These are phyloP conservation scores for Paramarasmius palmivorus DNA, from an alignment of 1,284 basidiomycete species.

Conservation along the genomic window DNA sequence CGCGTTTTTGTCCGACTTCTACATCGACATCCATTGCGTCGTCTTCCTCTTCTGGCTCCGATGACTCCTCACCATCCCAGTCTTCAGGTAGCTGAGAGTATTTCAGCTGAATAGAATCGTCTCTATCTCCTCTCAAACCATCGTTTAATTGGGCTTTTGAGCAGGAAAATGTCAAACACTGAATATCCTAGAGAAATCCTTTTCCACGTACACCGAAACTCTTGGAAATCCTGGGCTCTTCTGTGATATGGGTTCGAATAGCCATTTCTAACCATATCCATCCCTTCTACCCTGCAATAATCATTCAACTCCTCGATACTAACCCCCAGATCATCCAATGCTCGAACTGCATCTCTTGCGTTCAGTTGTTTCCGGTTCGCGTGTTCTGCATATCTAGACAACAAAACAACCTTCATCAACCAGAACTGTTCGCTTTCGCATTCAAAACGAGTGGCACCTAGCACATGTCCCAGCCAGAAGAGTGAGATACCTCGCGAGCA, in stretches of 20 bases:
- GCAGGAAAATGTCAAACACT: neutral
- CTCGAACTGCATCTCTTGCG: slow-evolving; percentile 58
- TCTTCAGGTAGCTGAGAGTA: slow-evolving; percentile 48
- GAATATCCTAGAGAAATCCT: slow-evolving; percentile 18
- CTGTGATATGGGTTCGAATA: slow-evolving; percentile 60
- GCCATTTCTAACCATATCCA: slow-evolving; percentile 52
- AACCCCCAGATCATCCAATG: slow-evolving; percentile 71
- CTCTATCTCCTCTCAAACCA: slow-evolving; percentile 53
- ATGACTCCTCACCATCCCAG: slow-evolving; percentile 34
- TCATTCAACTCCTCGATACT: slow-evolving; percentile 67
- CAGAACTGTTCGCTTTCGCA: too few relatives aligned
- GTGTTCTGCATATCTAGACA: slow-evolving; percentile 60
- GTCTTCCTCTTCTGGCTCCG: slow-evolving; percentile 29
- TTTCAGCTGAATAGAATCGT: slow-evolving; percentile 54
- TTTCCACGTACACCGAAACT: slow-evolving; percentile 62
- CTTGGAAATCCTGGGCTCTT: slow-evolving; percentile 67
- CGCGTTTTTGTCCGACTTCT: slow-evolving; percentile 36
- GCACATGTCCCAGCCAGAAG: slow-evolving; percentile 64
- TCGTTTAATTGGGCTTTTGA: slow-evolving; percentile 58
- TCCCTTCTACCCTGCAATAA: slow-evolving; percentile 61
- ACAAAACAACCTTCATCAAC: too few relatives aligned
- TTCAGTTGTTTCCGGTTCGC: slow-evolving; percentile 60
- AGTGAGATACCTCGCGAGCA: slow-evolving; percentile 69
- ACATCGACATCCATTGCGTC: slow-evolving; percentile 29
- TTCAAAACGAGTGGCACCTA: slow-evolving; percentile 17